These are phyloP conservation scores for Neopestalotiopsis clavispora DNA, from an alignment of 2,329 filamentous ascomycete genomes.

Conservation along the genomic window DNA sequence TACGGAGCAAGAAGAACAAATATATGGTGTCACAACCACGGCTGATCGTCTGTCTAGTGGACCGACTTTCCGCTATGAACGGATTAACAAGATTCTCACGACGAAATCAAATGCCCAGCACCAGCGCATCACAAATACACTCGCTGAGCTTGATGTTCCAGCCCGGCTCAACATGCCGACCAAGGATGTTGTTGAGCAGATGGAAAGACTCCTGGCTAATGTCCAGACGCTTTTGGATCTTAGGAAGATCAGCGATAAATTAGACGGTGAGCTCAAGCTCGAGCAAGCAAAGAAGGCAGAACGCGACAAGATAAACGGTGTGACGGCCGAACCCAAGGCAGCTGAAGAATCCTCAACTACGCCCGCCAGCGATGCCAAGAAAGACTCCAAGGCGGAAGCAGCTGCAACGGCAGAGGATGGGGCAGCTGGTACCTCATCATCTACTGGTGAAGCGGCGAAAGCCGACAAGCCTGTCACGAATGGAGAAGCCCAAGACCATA, in stretches of 20 bases:
- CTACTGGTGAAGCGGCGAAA: conserved; percentile 4
- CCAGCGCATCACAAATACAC: conserved; percentile 72
- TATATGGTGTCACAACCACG: conserved; percentile 80
- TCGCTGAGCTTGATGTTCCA: conserved; percentile 74
- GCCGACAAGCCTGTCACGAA: neutral
- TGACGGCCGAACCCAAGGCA: conserved; percentile 18
- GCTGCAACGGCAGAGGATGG: neutral
- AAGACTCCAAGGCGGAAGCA: conserved; percentile 12
- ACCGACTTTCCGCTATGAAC: conserved; percentile 87
- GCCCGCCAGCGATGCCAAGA: conserved; percentile 12
- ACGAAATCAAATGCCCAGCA: conserved; percentile 80
- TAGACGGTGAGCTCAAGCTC: conserved; percentile 72
- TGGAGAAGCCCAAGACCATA: conserved; percentile 1
- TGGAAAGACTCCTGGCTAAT: conserved; percentile 71
- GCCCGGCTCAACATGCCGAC: conserved; percentile 76
- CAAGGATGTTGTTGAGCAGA: conserved; percentile 70
- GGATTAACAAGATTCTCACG: conserved; percentile 77
- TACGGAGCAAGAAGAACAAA: conserved; percentile 73
- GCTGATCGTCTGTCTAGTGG: conserved; percentile 86
- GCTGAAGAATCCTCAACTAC: conserved; percentile 4
- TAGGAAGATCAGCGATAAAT: conserved; percentile 76
- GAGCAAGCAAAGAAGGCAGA: conserved; percentile 62
- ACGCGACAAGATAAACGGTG: conserved; percentile 45
- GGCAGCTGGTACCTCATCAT: neutral
- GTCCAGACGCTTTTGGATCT: conserved; percentile 74